Conservation (phyloP, 208 protist species). For the Wallacemonas sp. region DNA sequence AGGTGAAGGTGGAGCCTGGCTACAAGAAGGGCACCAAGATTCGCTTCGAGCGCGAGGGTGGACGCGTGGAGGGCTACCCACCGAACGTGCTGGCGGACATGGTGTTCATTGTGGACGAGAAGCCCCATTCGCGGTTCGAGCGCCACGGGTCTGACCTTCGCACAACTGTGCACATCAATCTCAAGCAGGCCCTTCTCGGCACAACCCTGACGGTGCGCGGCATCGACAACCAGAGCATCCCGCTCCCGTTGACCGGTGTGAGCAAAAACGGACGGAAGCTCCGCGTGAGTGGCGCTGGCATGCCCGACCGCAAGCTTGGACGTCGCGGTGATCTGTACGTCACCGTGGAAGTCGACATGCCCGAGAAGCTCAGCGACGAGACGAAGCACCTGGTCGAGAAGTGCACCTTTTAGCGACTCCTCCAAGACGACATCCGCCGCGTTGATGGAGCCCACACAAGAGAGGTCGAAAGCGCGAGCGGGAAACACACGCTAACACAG, state of each 20-base stretch:
- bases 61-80: slow-evolving; percentile 80
- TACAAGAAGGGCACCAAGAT: slow-evolving; percentile 98
- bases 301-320: slow-evolving; percentile 77
- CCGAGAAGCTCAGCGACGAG: slow-evolving; percentile 66
- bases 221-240: slow-evolving; percentile 59
- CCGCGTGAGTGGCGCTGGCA: slow-evolving; percentile 64
- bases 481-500: too few relatives aligned
- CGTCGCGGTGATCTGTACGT: slow-evolving; percentile 80
- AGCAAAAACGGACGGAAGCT: slow-evolving; percentile 78
- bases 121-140: slow-evolving; percentile 90
- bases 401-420: slow-evolving; percentile 65
- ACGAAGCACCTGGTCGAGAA: slow-evolving; percentile 79
- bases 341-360: slow-evolving; percentile 77
- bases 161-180: slow-evolving; percentile 77
- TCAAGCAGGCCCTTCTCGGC: slow-evolving; percentile 86
- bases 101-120: slow-evolving; percentile 96
- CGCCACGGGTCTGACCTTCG: slow-evolving; percentile 87
- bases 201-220: slow-evolving; percentile 65
- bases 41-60: slow-evolving; percentile 90
- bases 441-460: background rate
- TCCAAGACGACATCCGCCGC: background rate
- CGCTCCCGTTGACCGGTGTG: slow-evolving; percentile 70
- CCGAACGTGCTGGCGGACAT: slow-evolving; percentile 94
- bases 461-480: too few relatives aligned
- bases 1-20: slow-evolving; percentile 94